phyloP scores from a whole-genome alignment of 2,329 filamentous ascomycete species.

The Penicillium janthinellum region DNA sequence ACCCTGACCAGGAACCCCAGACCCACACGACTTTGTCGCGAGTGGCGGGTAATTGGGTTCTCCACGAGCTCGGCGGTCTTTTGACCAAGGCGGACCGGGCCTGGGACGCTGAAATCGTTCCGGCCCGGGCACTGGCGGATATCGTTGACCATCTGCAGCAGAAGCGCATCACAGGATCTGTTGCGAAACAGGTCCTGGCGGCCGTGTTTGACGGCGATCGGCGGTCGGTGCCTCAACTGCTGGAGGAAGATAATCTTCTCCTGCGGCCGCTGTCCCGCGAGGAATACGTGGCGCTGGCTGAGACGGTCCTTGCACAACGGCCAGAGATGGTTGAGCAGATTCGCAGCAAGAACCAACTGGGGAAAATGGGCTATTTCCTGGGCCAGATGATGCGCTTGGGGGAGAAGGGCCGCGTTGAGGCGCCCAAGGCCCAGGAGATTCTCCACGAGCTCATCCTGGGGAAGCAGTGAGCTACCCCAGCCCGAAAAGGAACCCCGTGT shows the following conservation, averaged over 20 bases:
- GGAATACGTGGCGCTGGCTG: conserved; percentile 60
- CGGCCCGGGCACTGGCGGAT: conserved; percentile 47
- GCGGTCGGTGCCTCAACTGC: conserved; percentile 54
- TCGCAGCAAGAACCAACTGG: conserved; percentile 58
- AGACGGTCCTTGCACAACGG: conserved; percentile 56
- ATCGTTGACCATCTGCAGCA: conserved; percentile 49
- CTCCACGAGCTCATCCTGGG: conserved; percentile 53
- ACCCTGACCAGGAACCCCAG: conserved; percentile 28
- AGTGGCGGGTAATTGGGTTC: conserved; percentile 66
- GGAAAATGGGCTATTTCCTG: conserved; percentile 69
- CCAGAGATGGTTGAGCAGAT: conserved; percentile 62
- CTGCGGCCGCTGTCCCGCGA: conserved; percentile 57
- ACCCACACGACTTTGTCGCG: conserved; percentile 47
- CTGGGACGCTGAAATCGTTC: conserved; percentile 44
- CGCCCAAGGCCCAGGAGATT: conserved; percentile 58
- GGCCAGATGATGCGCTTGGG: conserved; percentile 68
- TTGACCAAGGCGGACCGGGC: conserved; percentile 54
- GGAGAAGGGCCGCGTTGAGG: conserved; percentile 63
- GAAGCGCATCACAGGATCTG: conserved; percentile 54
- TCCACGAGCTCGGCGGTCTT: conserved; percentile 74
- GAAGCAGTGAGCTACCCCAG: conserved; percentile 4
- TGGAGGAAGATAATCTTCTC: conserved; percentile 59
- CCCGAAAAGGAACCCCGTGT: not conserved
- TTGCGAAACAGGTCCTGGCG: conserved; percentile 62
- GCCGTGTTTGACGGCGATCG: conserved; percentile 56